Percentiles rank a stretch among this genome's conserved stretches.
phyloP scores from a whole-genome alignment of 2,329 filamentous ascomycete genomes.

The Sarocladium brachiariae region DNA sequence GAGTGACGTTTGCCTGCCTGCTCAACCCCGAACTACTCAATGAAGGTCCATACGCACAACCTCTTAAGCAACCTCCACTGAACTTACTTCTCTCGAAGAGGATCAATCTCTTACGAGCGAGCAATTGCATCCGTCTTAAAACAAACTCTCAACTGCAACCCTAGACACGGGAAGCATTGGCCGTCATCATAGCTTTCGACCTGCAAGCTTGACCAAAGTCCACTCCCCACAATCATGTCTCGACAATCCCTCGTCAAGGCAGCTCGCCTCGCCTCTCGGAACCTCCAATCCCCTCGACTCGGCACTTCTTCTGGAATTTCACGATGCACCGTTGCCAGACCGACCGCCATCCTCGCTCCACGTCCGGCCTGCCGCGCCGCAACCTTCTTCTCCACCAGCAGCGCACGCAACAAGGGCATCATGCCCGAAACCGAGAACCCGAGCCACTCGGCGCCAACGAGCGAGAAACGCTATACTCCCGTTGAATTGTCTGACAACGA shows the following conservation, averaged over 20 bases:
- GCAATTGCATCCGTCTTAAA: too few relatives aligned
- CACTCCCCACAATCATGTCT: conserved; percentile 19
- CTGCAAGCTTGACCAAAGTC: not conserved
- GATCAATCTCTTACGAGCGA: too few relatives aligned
- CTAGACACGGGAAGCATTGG: too few relatives aligned
- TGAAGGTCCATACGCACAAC: not conserved
- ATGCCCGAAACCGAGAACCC: conserved; percentile 54
- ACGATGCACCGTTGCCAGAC: conserved; percentile 11
- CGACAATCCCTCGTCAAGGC: conserved; percentile 28
- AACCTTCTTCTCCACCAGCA: conserved; percentile 23
- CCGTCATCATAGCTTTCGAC: not conserved
- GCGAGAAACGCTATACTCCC: conserved; percentile 35
- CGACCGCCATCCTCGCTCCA: not conserved
- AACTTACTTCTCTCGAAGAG: not conserved
- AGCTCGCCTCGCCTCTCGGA: conserved; percentile 29
- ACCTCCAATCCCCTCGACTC: conserved; percentile 21
- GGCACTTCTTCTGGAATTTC: conserved; percentile 16
- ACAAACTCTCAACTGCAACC: too few relatives aligned
- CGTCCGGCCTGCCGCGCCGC: conserved; percentile 5
- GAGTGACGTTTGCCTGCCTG: not conserved
- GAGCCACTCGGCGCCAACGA: conserved; percentile 32
- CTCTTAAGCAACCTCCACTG: not conserved
- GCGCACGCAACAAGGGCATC: conserved; percentile 38
- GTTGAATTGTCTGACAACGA: conserved; percentile 61
- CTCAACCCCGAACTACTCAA: not conserved